Conservation (phyloP, 192 early-diverging fungal species). For the Gonapodya sp. region DNA sequence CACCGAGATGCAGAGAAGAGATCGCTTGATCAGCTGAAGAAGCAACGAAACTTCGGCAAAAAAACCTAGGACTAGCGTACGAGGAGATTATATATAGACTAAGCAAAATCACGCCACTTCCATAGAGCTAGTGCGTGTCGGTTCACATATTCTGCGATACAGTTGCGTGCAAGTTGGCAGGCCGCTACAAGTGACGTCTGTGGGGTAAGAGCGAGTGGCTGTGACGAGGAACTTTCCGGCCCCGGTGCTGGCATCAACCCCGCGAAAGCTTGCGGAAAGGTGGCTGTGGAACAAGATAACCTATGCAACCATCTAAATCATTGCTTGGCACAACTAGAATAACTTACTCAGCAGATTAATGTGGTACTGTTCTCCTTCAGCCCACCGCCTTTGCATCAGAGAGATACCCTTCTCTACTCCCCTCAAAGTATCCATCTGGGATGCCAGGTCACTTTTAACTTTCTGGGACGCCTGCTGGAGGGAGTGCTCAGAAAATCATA, state of each 20-base stretch:
- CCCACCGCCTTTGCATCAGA: background rate
- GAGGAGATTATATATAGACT: background rate
- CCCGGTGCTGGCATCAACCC: background rate
- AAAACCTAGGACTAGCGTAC: no score
- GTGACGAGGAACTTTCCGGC: background rate
- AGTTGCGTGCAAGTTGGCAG: background rate
- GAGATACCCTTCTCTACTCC: background rate
- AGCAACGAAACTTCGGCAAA: no score
- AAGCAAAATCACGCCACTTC: background rate
- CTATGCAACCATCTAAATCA: background rate
- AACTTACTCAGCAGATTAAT: background rate
- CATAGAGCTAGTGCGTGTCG: background rate
- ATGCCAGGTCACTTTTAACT: background rate
- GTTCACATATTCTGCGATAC: background rate
- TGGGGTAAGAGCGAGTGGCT: background rate
- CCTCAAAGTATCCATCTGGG: background rate
- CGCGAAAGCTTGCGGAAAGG: background rate
- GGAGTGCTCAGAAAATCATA: no score
- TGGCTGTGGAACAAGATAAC: background rate
- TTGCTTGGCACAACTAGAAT: background rate
- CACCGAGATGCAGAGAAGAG: background rate
- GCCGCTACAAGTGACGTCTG: background rate
- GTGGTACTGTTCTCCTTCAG: background rate
- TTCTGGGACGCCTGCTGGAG: background rate
- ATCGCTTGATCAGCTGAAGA: background rate